phyloP scores from a whole-genome alignment of 257 asterid genomes.

The Salvia splendens region DNA sequence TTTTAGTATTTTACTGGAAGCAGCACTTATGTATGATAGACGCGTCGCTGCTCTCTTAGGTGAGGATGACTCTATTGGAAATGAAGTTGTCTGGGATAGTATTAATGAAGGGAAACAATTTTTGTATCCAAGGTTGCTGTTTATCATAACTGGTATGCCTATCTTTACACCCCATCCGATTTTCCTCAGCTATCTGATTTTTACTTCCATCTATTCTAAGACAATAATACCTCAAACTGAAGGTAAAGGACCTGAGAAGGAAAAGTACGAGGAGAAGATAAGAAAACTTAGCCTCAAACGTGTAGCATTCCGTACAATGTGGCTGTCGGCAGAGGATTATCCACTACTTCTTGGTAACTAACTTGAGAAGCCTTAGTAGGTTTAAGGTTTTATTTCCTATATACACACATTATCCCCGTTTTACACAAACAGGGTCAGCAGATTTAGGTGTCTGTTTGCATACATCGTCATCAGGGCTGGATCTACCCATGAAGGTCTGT shows the following conservation, averaged over 20 bases:
- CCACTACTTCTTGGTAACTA: slow-evolving; percentile 87
- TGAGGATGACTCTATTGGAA: slow-evolving; percentile 68
- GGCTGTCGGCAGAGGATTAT: slow-evolving; percentile 95
- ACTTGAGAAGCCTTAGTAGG: slow-evolving; percentile 22
- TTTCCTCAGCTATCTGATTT: not conserved
- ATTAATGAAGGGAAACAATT: slow-evolving; percentile 58
- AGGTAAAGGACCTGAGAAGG: slow-evolving; percentile 99
- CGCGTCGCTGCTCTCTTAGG: slow-evolving; percentile 79
- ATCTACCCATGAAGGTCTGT: slow-evolving; percentile 92
- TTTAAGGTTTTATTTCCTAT: not conserved
- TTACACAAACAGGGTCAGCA: slow-evolving; percentile 68
- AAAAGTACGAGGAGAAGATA: slow-evolving; percentile 80
- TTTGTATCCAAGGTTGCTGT: slow-evolving; percentile 78
- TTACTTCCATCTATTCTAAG: slow-evolving; percentile 5
- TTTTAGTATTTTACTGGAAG: slow-evolving; percentile 87
- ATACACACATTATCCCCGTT: slow-evolving; percentile 29
- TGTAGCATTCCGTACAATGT: slow-evolving; percentile 94
- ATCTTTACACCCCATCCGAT: slow-evolving; percentile 1
- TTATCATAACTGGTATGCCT: slow-evolving; percentile 82
- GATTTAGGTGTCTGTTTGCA: slow-evolving; percentile 95
- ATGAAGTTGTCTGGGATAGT: slow-evolving; percentile 69
- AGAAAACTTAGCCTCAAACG: slow-evolving; percentile 81
- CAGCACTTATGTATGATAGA: slow-evolving; percentile 95
- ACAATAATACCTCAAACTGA: slow-evolving; percentile 24
- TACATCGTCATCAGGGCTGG: slow-evolving; percentile 94